Conservation (phyloP, 495 filamentous ascomycete species). For the Lophiotrema nucula region DNA sequence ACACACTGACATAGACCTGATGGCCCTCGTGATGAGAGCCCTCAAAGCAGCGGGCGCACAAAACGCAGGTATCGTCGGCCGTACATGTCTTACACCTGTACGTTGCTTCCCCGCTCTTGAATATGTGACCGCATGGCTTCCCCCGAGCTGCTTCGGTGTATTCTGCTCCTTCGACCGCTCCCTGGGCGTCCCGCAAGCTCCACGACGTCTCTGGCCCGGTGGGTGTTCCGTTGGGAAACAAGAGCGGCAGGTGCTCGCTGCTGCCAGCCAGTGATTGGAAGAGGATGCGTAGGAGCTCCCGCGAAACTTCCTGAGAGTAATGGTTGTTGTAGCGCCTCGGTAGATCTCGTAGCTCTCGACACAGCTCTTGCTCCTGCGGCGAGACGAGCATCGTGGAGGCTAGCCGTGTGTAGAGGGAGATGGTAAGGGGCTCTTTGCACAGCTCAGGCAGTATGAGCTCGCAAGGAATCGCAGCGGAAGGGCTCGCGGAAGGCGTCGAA, state of each 20-base stretch:
- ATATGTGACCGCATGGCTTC: conserved; percentile 96
- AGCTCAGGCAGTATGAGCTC: too few relatives aligned
- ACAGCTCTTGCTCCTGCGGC: conserved; percentile 76
- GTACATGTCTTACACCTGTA: conserved; percentile 93
- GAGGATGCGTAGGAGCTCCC: conserved; percentile 70
- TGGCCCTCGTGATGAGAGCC: conserved; percentile 93
- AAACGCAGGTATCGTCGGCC: conserved; percentile 59
- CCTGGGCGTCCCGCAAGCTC: conserved; percentile 81
- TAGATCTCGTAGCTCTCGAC: conserved; percentile 68
- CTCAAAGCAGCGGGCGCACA: conserved; percentile 70
- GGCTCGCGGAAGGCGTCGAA: too few relatives aligned
- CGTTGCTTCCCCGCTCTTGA: conserved; percentile 85
- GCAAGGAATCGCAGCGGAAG: too few relatives aligned
- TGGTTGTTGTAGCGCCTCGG: conserved; percentile 66
- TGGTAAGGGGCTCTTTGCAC: too few relatives aligned
- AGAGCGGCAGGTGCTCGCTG: conserved; percentile 65
- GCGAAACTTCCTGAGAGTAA: conserved; percentile 67
- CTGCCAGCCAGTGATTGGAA: conserved; percentile 82
- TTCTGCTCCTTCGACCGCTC: conserved; percentile 88
- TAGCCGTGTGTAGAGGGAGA: too few relatives aligned
- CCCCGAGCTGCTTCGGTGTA: conserved; percentile 90
- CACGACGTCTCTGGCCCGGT: conserved; percentile 52
- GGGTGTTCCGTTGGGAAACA: conserved; percentile 77
- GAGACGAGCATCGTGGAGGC: conserved; percentile 48
- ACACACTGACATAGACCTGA: conserved; percentile 80